Conservation (phyloP, 2,329 filamentous ascomycete genomes). For the Aureobasidium leucospermi region DNA sequence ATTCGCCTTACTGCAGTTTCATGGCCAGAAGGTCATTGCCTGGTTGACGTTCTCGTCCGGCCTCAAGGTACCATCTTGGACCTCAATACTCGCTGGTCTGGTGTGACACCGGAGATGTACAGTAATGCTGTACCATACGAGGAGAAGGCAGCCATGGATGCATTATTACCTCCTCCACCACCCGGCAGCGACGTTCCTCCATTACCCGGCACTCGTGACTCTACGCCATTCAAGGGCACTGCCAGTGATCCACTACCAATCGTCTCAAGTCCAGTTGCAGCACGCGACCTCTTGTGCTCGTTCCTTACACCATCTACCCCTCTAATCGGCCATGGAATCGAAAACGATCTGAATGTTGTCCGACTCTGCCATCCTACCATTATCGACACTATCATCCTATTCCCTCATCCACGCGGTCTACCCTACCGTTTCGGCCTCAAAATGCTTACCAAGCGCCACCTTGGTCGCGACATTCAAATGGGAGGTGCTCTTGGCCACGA, state of each 20-base stretch:
- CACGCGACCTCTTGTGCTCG: slow-evolving; percentile 69
- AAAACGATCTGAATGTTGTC: slow-evolving; percentile 85
- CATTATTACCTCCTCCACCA: slow-evolving; percentile 8
- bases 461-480: slow-evolving; percentile 73
- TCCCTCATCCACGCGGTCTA: slow-evolving; percentile 67
- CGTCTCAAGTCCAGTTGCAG: slow-evolving; percentile 65
- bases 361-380: slow-evolving; percentile 79
- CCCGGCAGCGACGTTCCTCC: slow-evolving; percentile 9
- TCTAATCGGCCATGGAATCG: slow-evolving; percentile 84
- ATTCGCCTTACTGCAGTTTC: slow-evolving; percentile 81
- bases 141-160: slow-evolving; percentile 17
- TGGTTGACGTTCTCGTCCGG: slow-evolving; percentile 79
- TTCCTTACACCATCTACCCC: slow-evolving; percentile 70
- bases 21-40: slow-evolving; percentile 68
- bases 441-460: slow-evolving; percentile 58
- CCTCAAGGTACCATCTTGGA: slow-evolving; percentile 80
- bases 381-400: slow-evolving; percentile 80
- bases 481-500: slow-evolving; percentile 67
- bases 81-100: slow-evolving; percentile 86
- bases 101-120: slow-evolving; percentile 72
- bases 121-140: slow-evolving; percentile 56
- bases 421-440: slow-evolving; percentile 75
- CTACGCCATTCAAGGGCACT: slow-evolving; percentile 13
- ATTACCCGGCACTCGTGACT: not conserved
- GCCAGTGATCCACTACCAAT: slow-evolving; percentile 50